Evolutionary conservation across 805 yeast genomes (phyloP), one percentile per base, ranked within the genome.

Genomic region (Hanseniaspora lindneri): DNA sequence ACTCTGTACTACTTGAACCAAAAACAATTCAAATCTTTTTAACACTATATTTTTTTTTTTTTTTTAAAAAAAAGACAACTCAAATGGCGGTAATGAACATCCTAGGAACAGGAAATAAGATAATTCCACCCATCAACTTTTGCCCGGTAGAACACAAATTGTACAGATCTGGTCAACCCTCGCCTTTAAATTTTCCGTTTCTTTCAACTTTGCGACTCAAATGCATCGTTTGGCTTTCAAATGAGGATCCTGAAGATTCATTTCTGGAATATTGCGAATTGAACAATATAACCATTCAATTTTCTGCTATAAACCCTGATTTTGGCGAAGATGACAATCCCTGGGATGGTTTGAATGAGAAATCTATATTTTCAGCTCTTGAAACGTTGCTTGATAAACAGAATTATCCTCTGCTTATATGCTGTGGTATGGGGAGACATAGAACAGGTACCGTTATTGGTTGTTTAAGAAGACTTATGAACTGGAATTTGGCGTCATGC

Each of bases 371-470:
- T 24, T 79, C 77, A 52, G 94, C 96, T 0, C 66, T 89, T 53
- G 82, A 80, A 53, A 71, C 86, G 29, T 82, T 89, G 17, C 75
- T 80, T 39, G 75, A 84, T 56, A 73, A 73, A 53, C 72, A 75
- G n/a, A 77, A 79, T 60, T 84, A 85, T 58, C 97, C 98, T 0
- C 58, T 92, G 53, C 67, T 92, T 44, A 88, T 88, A 4, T 92
- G 97, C 63, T 92, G 97, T 58, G 96, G 96, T 13, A 92, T 92
- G 98, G 98, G 98, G 0, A 71, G 98, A 55, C 98, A 89, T 63
- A 72, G 98, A 54, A 88, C 97, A 0, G 98, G 98, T 1, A 88
- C 97, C 0, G 95, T 92, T 3, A 77, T 92, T 52, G 98, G 98
- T 1, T 89, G 98, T 63, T 67, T 89, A 41, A 69, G 98, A 54